Evolutionary conservation across 1,284 basidiomycete species (phyloP), one percentile per base, ranked within the genome.

Genomic region (Heliocybe sulcata): DNA sequence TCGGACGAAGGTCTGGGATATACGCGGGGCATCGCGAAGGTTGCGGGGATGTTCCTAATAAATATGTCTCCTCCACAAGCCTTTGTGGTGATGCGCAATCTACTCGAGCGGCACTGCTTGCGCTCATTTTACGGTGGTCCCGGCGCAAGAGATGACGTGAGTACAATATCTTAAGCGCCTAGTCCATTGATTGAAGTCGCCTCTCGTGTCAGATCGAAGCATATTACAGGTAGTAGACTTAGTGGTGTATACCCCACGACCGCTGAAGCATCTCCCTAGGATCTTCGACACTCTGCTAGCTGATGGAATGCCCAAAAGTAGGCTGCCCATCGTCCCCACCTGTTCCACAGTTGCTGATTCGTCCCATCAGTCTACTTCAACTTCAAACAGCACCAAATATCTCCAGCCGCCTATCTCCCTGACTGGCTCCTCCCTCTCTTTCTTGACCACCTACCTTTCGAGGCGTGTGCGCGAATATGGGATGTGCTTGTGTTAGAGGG

Each of bases 281-380:
- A 94, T 96, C 64, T 95, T 96, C 63, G 94, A 96, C 64, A 95
- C 93, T 0, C 71, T 96, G 11, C 75, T 96, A 25, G 92, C 93
- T 23, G 94, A 97, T 67, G 84, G 87, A 45, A 95, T 98, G 87
- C 96, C 96, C 0, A 96, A 94, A 75, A 84, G 92, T 95, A 62
- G 64, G 80, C 61, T 38, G n/a, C n/a, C n/a, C 42, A 4, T 22
- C 57, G 42, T 45, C 25, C 12, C 45, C 19, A 23, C 25, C 35
- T 9, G n/a, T n/a, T n/a, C n/a, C n/a, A n/a, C 54, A n/a, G 48
- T 23, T 25, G 14, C n/a, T n/a, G 16, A 2, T 6, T 1, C 45
- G n/a, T 33, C 50, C 45, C 42, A 54, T 10, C 52, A 92, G 92
- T 94, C 61, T 96, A 92, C 69, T 94, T 94, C 71, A 96, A 96